Evolutionary conservation across 495 filamentous ascomycete genomes (phyloP), one percentile per base, ranked within the genome.

Genomic region (Talaromyces nanjingensis): DNA sequence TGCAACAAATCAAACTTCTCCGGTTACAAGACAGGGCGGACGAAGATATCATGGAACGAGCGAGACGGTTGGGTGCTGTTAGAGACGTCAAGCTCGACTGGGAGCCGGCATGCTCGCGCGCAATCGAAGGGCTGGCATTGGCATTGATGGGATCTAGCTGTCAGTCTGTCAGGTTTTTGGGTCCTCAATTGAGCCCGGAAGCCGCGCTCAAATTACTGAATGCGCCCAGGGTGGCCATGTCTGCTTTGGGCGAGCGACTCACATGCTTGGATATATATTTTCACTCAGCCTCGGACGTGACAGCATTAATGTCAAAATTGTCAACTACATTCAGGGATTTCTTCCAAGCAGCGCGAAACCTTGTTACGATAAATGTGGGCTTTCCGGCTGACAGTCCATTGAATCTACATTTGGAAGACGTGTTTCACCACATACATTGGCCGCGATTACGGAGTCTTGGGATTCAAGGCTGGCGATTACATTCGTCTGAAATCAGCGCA

Each of bases 1-100:
- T 91, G 7, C 83, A 87, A 66, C 82, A 88, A 67, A 80, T 91
- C 53, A 86, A 89, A 65, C 78, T 91, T 22, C 78, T 90, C 24
- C 82, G 85, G 9, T 65, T 89, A 12, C 81, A 85, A 66, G 87
- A 89, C 63, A 73, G 82, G 62, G 79, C 82, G 57, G 84, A 89
- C 67, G 76, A 81, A 14, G 64, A 74, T 20, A 70, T 88, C 3
- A 69, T 86, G 24, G 70, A 79, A 34, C 71, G 65, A 45, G 66
- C 78, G n/a, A 72, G 67, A 62, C 73, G 67, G 63, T 69, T 64
- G 27, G 64, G 60, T 47, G 55, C 69, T 58, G 66, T 62, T 60
- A 66, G 67, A 5, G 67, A 74, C 24, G 66, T 82, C 5, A 71
- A 78, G 60, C 71, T 87, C n/a, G 73, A 82, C 66, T 90, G 87